Evolutionary conservation across 2,329 filamentous ascomycete genomes (phyloP).

Genomic region (Colletotrichum eleusines): DNA sequence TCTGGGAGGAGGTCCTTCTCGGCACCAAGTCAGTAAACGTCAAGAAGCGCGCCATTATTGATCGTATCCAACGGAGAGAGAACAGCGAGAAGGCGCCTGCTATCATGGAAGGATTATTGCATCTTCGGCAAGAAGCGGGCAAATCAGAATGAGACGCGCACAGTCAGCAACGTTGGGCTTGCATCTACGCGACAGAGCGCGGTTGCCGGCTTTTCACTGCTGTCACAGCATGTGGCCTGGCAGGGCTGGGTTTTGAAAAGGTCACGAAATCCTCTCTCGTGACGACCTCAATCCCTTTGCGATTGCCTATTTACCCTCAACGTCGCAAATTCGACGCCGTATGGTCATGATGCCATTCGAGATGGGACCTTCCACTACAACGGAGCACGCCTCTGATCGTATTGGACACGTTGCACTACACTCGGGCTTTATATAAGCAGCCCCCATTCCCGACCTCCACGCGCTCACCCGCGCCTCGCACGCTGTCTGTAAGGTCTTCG

Average conservation of each 20-base stretch:
- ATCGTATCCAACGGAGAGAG: conserved; percentile 22
- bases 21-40: conserved; percentile 36
- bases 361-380: background rate
- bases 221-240: background rate
- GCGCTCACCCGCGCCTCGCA: background rate
- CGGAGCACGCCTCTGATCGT: background rate
- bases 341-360: background rate
- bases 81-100: conserved; percentile 20
- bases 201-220: background rate
- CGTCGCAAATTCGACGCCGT: background rate
- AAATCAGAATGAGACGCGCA: background rate
- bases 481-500: background rate
- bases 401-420: background rate
- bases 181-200: background rate
- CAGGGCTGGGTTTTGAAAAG: background rate
- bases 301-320: background rate
- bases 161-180: background rate
- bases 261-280: background rate
- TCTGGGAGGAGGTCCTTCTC: conserved; percentile 44
- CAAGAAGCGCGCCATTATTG: conserved; percentile 29
- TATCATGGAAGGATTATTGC: conserved; percentile 37
- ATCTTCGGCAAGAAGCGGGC: conserved; percentile 22
- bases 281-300: too few species aligned
- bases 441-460: background rate
- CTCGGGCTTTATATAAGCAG: background rate